Evolutionary conservation across 2,329 filamentous ascomycete genomes (phyloP).

Genomic region (Plectosphaerella plurivora): DNA sequence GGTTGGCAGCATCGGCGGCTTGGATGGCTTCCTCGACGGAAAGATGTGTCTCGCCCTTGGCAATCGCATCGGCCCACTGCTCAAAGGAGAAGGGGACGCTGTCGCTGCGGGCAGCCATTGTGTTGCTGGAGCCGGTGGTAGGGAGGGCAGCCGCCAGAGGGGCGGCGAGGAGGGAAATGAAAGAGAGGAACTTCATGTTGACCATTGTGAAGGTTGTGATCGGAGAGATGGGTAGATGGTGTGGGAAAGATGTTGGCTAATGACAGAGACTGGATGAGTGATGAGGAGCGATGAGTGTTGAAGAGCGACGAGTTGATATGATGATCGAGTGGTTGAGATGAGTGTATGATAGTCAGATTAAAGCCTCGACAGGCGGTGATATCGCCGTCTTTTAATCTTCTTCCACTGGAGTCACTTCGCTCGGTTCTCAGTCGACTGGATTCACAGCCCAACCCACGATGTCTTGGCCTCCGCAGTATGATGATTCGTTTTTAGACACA

Average conservation of each 20-base stretch:
- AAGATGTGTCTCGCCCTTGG: constrained; percentile 7
- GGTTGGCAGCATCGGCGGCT: neutral
- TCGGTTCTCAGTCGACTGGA: too few relatives aligned
- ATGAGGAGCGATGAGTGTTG: neutral
- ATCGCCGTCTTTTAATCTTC: too few relatives aligned
- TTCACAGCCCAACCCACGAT: too few relatives aligned
- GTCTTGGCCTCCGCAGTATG: too few relatives aligned
- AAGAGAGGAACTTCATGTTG: constrained; percentile 3
- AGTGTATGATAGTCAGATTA: too few relatives aligned
- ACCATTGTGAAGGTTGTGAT: constrained; percentile 2
- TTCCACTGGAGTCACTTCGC: too few relatives aligned
- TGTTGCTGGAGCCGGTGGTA: neutral
- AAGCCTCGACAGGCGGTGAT: too few relatives aligned
- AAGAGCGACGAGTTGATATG: neutral
- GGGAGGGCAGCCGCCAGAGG: neutral
- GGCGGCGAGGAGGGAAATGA: neutral
- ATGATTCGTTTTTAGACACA: too few relatives aligned
- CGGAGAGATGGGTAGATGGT: neutral
- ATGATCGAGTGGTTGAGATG: too few relatives aligned
- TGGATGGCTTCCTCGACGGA: constrained; percentile 6
- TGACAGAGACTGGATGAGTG: neutral
- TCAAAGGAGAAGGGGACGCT: constrained; percentile 7
- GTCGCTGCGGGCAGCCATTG: neutral
- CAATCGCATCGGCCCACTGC: constrained; percentile 7
- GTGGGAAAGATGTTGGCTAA: neutral